Evolutionary conservation across 1,139 yeast species (phyloP).

Genomic region (Candida smagusa): DNA sequence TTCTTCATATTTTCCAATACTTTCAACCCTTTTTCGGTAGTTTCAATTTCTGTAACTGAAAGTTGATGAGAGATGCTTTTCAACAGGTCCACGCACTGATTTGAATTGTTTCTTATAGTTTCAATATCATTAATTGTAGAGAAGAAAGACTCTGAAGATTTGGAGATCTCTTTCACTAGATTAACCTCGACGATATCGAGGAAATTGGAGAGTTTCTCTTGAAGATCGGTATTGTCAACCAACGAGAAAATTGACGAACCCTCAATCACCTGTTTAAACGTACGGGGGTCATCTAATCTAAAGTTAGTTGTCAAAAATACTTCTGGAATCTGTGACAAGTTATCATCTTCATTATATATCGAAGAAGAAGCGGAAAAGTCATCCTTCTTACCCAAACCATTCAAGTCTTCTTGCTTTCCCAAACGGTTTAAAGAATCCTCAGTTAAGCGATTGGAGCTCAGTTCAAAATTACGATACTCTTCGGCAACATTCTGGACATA

Average conservation of each 20-base stretch:
- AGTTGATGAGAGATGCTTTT: slow-evolving; percentile 43
- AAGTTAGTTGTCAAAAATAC: slow-evolving; percentile 69
- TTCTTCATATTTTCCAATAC: slow-evolving; percentile 53
- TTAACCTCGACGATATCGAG: slow-evolving; percentile 82
- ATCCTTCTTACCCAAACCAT: slow-evolving; percentile 20
- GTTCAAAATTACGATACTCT: slow-evolving; percentile 57
- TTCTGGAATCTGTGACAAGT: slow-evolving; percentile 51
- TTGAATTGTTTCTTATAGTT: slow-evolving; percentile 57
- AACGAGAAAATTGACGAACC: slow-evolving; percentile 38
- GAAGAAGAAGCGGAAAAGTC: slow-evolving; percentile 18
- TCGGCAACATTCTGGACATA: slow-evolving; percentile 42
- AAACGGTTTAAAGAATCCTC: slow-evolving; percentile 47
- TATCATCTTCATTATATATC: slow-evolving; percentile 11
- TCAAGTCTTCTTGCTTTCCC: slow-evolving; percentile 21
- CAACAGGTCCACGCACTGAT: slow-evolving; percentile 48
- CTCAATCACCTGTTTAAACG: slow-evolving; percentile 71
- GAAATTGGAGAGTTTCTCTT: slow-evolving; percentile 77
- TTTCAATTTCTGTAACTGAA: slow-evolving; percentile 41
- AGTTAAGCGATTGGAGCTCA: slow-evolving; percentile 46
- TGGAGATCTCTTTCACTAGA: slow-evolving; percentile 77
- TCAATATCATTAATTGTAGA: slow-evolving; percentile 77
- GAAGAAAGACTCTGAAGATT: slow-evolving; percentile 81
- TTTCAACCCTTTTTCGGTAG: slow-evolving; percentile 51
- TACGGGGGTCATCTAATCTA: slow-evolving; percentile 83
- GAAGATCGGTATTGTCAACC: slow-evolving; percentile 54